Conservation (phyloP, 352 stramenopile species). For the Phytophthora quininea region DNA sequence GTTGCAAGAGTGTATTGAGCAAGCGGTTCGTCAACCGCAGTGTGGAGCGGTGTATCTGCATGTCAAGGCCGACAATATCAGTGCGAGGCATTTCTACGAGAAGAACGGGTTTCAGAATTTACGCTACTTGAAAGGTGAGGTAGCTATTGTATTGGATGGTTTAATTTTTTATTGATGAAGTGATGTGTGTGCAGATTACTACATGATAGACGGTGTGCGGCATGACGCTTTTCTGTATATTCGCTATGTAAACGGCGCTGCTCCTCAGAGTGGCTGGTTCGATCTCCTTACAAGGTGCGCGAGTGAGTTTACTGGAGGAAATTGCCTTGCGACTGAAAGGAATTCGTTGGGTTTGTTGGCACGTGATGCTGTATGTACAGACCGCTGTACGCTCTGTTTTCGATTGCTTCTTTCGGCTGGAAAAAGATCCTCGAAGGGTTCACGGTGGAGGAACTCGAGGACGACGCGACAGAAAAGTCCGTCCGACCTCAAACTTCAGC, state of each 20-base stretch:
- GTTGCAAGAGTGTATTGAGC: slow-evolving; percentile 88
- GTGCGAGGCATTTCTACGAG: slow-evolving; percentile 96
- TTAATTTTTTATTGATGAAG: background rate
- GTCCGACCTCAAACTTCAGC: slow-evolving; percentile 6
- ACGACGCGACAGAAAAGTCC: slow-evolving; percentile 28
- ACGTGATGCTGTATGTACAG: slow-evolving; percentile 24
- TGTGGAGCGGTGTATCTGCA: slow-evolving; percentile 96
- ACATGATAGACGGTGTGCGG: slow-evolving; percentile 82
- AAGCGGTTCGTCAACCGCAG: slow-evolving; percentile 70
- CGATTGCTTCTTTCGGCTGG: slow-evolving; percentile 68
- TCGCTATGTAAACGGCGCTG: slow-evolving; percentile 79
- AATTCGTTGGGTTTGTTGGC: slow-evolving; percentile 16
- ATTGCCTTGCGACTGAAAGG: background rate
- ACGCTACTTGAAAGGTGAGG: slow-evolving; percentile 88
- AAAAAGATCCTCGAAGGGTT: slow-evolving; percentile 67
- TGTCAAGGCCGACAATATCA: slow-evolving; percentile 96
- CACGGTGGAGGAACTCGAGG: slow-evolving; percentile 41
- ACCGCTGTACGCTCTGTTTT: slow-evolving; percentile 65
- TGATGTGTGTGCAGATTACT: slow-evolving; percentile 67
- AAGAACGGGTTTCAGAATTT: slow-evolving; percentile 95
- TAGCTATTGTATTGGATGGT: too few relatives aligned
- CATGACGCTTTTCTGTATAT: slow-evolving; percentile 90
- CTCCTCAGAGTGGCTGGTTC: slow-evolving; percentile 66
- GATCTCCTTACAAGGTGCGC: slow-evolving; percentile 64
- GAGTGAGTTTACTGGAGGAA: background rate